Evolutionary conservation across 306 rosid species (phyloP), one percentile per base, ranked within the genome.

Genomic region (Adenanthera pavonina): DNA sequence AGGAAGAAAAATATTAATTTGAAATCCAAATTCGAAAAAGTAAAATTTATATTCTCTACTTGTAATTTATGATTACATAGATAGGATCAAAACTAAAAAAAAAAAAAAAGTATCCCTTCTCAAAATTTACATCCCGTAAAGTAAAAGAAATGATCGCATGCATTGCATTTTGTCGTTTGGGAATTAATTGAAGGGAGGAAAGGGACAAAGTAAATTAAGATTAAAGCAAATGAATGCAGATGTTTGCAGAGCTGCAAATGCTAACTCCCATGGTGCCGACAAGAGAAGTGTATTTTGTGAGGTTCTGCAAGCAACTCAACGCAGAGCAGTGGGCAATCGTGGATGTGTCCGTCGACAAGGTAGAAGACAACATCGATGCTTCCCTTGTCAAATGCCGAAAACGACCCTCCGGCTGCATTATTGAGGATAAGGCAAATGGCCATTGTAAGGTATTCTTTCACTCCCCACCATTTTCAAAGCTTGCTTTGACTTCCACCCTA

Each of bases 191-290:
- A 25, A 25, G 30, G 30, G 30, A 25, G 30, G 30, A 25, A 25
- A 25, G 30, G 30, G 30, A 25, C 30, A 25, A 25, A 1, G 30
- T 25, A 25, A 25, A 25, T 25, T 25, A 25, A 25, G 30, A 25
- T 25, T 0, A 25, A 54, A 54, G n/a, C 5, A 9, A 53, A 3
- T 35, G 43, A 17, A 16, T 84, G 77, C 84, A 95, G 99, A 95
- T 95, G 99, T 95, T 95, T 83, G 96, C 94, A 17, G 99, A 95
- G 90, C 57, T 92, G 80, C 99, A 96, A 82, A 93, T 93, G 97
- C 96, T 96, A 0, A 96, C 98, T 6, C 99, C 99, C 8, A 85
- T 92, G 92, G 98, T 96, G 74, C 83, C 89, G 69, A 93, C 99
- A 0, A 96, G 99, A 83, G 99, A 96, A 83, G 94, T 96, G 34